Base-by-base conservation (phyloP, 1,139 yeast genomes). In the Candida smagusa region DNA sequence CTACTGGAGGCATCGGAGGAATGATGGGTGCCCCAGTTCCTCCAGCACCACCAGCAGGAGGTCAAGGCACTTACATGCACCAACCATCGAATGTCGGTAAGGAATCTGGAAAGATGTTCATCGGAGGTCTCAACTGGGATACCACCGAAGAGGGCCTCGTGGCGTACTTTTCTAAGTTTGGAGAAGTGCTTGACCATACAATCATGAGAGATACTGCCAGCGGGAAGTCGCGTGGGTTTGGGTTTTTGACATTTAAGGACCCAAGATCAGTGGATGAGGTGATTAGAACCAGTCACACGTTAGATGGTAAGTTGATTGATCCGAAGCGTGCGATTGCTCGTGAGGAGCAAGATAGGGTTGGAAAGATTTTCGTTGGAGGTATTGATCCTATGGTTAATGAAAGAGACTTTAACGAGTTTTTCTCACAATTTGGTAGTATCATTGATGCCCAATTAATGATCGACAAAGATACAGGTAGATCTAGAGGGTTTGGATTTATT, bases 101-200 rank as follows among this genome's bases (percentile, higher is more conserved):
- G 39, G 75, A 67, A 35, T 76, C 77, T 45, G 96, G 97, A 40
- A 92, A 92, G 58, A 89, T 94, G 97, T 92, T 92, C 58, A 81
- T 92, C 59, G 99, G 99, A 48, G 99, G 99, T 37, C 79, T 92
- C 50, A 94, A 92, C 55, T 92, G 98, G 98, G 98, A 92, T 56
- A 92, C 99, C 22, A 84, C 95, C 7, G 98, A 92, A 55, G 96
- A 82, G 42, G 77, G 80, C 22, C 63, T 92, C 60, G 81, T 78
- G 45, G 82, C 81, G 41, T 92, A 92, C 61, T 92, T 92, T 60
- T 73, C 84, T 38, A 85, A 92, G 61, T 92, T 79, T 60, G 99
- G 99, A 50, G 94, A 85, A 47, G 94, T 92, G 37, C 62, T 79
- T 28, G 97, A 92, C 49, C 81, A 88, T 53, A 88, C 95, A 28